These are phyloP conservation scores for Chalciporus sp. DNA, from an alignment of 1,284 basidiomycete genomes.

Conservation along the genomic window DNA sequence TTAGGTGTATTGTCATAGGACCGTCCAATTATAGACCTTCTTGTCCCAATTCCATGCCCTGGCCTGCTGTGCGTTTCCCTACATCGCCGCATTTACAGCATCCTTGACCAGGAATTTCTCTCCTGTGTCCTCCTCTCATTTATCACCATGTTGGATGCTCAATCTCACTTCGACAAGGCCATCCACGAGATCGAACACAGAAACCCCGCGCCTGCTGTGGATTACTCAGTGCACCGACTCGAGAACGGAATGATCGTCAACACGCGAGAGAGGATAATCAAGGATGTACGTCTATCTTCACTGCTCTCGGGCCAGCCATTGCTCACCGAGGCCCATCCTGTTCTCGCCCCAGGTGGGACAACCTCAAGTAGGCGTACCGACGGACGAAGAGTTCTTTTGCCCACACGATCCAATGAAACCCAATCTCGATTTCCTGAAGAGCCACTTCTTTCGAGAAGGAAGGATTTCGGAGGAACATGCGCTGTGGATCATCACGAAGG, in stretches of 20 bases:
- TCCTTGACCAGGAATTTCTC: neutral
- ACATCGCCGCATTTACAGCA: constrained; percentile 4
- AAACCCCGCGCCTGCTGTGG: constrained; percentile 1
- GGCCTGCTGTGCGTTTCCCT: constrained; percentile 14
- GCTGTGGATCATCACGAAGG: constrained; percentile 78
- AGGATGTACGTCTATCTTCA: constrained; percentile 4
- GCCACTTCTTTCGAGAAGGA: constrained; percentile 91
- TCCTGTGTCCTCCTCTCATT: constrained; percentile 14
- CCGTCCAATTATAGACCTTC: constrained; percentile 22
- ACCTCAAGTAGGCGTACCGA: constrained; percentile 35
- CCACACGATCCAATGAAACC: constrained; percentile 39
- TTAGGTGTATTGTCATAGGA: neutral
- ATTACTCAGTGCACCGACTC: constrained; percentile 8
- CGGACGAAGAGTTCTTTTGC: constrained; percentile 41
- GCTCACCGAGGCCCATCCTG: neutral
- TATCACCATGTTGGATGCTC: constrained; percentile 11
- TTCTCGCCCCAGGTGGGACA: constrained; percentile 28
- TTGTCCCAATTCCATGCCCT: neutral
- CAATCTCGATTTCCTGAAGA: constrained; percentile 82
- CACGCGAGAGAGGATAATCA: constrained; percentile 8
- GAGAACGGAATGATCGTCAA: constrained; percentile 6
- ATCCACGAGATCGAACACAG: constrained; percentile 14
- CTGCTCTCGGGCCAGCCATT: neutral
- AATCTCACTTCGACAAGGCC: constrained; percentile 8
- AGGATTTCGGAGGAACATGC: constrained; percentile 85